Evolutionary conservation across 495 filamentous ascomycete genomes (phyloP), one percentile per base, ranked within the genome.

Genomic region (Penicillium herquei): DNA sequence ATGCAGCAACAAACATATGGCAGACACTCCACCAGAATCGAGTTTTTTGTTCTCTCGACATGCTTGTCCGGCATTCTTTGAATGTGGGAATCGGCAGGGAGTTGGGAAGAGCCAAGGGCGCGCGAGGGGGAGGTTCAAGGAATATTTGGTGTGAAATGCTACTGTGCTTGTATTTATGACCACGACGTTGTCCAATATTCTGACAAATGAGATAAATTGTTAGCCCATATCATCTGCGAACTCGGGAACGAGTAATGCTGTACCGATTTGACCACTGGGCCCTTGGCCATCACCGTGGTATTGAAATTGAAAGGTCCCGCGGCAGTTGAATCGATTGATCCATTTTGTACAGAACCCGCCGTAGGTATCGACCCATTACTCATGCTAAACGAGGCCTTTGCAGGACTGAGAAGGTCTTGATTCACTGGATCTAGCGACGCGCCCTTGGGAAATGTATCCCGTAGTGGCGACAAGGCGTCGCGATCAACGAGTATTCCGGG

Each of bases 81-180:
- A 91, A 73, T 7, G 92, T 98, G 4, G 94, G 94, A n/a, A 96
- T 86, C 11, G 93, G 94, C 0, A 98, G 81, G 13, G 92, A 93
- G 48, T 93, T 90, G n/a, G 94, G 94, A 0, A 98, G 81, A 11
- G 89, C 87, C 21, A 97, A 82, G 0, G 94, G 94, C 2, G 92
- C 88, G 35, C 92, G 82, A 3, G 87, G 88, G 2, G 90, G 85
- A n/a, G 94, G 94, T 67, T 96, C 91, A 62, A 95, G 88, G 76
- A 98, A 96, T 67, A 98, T 92, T 69, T 96, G 91, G 68, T 97
- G 93, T 17, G 90, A 96, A 48, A 98, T 90, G 64, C 89, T 94
- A 67, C 89, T 93, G 77, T 98, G 94, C 60, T 96, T 96, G 81
- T 98, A 98, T 66, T 94, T 92, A 77, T 98, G 94, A 31, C 94